Percentiles rank a stretch among this genome's conserved stretches.
Conservation (phyloP, 1,139 yeast genomes). For the Yamadazyma dendronema region DNA sequence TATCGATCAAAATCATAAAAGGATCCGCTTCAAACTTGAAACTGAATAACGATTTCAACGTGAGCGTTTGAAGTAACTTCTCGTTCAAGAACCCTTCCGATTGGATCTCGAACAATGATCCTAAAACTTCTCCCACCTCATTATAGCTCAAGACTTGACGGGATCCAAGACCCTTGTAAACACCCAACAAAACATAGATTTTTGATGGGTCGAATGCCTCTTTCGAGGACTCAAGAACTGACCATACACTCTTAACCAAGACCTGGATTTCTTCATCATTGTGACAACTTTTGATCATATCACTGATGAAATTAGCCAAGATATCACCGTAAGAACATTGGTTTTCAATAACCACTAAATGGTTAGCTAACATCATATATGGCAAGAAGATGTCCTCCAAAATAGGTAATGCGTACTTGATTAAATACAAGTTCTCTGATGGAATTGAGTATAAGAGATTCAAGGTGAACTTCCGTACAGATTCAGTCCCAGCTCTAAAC, state of each 20-base stretch:
- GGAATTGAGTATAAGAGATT: constrained; percentile 57
- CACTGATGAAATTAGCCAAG: constrained; percentile 46
- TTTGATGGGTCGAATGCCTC: constrained; percentile 72
- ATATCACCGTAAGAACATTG: constrained; percentile 60
- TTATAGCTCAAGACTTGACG: constrained; percentile 28
- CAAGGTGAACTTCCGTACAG: constrained; percentile 67
- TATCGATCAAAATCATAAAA: constrained; percentile 33
- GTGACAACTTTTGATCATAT: constrained; percentile 39
- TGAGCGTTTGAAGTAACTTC: constrained; percentile 49
- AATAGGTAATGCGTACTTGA: constrained; percentile 44
- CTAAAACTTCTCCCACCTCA: constrained; percentile 28
- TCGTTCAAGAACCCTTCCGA: constrained; percentile 63
- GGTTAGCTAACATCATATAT: constrained; percentile 62
- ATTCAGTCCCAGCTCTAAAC: constrained; percentile 73
- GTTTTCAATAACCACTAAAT: constrained; percentile 43
- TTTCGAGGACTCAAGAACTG: constrained; percentile 45
- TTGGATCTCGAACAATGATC: constrained; percentile 48
- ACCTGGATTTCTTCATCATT: constrained; percentile 23
- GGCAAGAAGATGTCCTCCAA: constrained; percentile 58
- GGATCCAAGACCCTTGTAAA: constrained; percentile 49
- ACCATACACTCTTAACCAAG: constrained; percentile 33
- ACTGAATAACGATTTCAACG: constrained; percentile 44
- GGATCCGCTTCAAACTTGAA: constrained; percentile 19
- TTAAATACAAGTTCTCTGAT: constrained; percentile 46
- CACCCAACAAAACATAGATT: constrained; percentile 58